Evolutionary conservation across 352 stramenopile species (phyloP).

Genomic region (Globisporangium irregulare): DNA sequence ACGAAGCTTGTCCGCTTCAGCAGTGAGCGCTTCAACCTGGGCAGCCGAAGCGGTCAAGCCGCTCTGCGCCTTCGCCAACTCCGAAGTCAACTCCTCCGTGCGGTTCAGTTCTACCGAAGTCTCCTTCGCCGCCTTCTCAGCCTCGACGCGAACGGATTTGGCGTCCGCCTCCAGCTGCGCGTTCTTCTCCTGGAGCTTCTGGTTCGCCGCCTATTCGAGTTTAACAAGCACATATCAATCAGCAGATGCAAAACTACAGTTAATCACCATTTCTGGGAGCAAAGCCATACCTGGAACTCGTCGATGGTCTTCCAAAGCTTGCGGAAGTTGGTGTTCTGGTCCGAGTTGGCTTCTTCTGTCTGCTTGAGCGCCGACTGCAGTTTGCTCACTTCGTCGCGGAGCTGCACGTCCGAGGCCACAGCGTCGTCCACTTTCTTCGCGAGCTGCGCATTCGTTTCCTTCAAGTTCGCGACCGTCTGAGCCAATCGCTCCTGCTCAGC

Average conservation of each 20-base stretch:
- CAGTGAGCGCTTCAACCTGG: conserved; percentile 4
- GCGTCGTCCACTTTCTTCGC: conserved; percentile 28
- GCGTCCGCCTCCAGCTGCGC: conserved; percentile 36
- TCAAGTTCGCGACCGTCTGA: conserved; percentile 16
- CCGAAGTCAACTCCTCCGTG: conserved; percentile 20
- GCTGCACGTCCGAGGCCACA: conserved; percentile 14
- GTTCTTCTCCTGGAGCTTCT: conserved; percentile 46
- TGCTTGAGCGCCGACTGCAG: conserved; percentile 25
- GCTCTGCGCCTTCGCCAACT: conserved; percentile 27
- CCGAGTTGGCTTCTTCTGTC: conserved; percentile 37
- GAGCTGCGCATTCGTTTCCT: conserved; percentile 25
- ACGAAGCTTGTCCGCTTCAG: conserved; percentile 11
- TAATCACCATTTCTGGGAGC: neutral
- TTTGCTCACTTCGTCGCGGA: conserved; percentile 21
- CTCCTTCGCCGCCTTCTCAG: conserved; percentile 36
- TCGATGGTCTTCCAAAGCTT: conserved; percentile 57
- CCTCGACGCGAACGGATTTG: conserved; percentile 36
- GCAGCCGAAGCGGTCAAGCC: conserved; percentile 18
- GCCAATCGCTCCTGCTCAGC: conserved; percentile 28
- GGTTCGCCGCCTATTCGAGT: conserved; percentile 31
- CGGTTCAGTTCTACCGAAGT: conserved; percentile 30
- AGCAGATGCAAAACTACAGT: neutral
- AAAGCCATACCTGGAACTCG: conserved; percentile 29
- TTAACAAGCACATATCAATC: neutral
- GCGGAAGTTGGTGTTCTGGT: conserved; percentile 44